These are phyloP conservation scores for Echinosophora koreensis DNA, from an alignment of 306 rosid genomes.

Conservation along the genomic window DNA sequence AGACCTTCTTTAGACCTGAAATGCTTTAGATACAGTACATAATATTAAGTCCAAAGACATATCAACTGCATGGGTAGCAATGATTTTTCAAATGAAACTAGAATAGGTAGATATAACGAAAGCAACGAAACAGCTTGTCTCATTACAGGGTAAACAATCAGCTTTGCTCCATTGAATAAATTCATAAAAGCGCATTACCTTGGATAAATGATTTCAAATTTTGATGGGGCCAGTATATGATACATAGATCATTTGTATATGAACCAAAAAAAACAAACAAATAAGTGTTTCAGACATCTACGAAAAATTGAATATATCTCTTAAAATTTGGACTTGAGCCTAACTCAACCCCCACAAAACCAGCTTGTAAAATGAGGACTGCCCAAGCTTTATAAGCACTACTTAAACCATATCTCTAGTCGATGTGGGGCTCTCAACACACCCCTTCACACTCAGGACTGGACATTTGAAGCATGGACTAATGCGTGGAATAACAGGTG, in stretches of 20 bases:
- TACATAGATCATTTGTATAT: conserved; percentile 3
- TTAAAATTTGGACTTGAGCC: too few relatives aligned
- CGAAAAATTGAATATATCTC: too few relatives aligned
- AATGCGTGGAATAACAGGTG: too few relatives aligned
- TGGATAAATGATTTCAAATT: not conserved
- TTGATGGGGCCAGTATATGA: not conserved
- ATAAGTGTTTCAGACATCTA: not conserved
- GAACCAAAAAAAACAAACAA: not conserved
- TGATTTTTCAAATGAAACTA: not conserved
- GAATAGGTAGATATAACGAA: conserved; percentile 3
- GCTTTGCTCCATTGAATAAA: conserved; percentile 30
- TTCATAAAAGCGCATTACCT: conserved; percentile 10
- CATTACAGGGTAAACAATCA: conserved; percentile 19
- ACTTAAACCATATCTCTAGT: too few relatives aligned
- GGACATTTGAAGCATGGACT: too few relatives aligned
- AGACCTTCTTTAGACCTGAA: conserved; percentile 12
- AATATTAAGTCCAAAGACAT: conserved; percentile 30
- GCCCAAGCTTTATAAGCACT: too few relatives aligned
- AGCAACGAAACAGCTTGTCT: conserved; percentile 19
- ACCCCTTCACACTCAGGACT: too few relatives aligned
- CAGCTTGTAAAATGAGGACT: too few relatives aligned
- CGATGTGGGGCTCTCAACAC: too few relatives aligned
- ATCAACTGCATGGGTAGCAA: conserved; percentile 20
- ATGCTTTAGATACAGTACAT: conserved; percentile 8
- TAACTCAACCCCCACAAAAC: too few relatives aligned